Evolutionary conservation across 2,329 filamentous ascomycete genomes (phyloP), one percentile per base, ranked within the genome.

Genomic region (Aureobasidium sp.): DNA sequence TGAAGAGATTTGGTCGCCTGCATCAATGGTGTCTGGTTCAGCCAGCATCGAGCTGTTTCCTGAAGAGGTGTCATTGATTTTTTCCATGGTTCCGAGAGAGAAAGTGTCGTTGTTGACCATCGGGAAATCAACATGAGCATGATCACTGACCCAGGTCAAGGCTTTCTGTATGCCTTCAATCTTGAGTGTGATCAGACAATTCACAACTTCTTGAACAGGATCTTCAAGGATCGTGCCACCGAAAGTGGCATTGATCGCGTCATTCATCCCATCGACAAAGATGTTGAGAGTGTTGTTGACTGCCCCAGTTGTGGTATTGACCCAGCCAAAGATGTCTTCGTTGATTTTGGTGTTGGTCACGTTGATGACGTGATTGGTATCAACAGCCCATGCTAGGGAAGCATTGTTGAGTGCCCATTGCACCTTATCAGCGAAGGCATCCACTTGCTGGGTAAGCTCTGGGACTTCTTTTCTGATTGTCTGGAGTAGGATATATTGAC

Each of bases 111-210:
- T 87, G 30, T 84, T 80, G 64, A 97, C 85, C 59, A 83, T 75
- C 0, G 94, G 94, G 67, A 99, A 88, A 63, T 84, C 79, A 67
- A 99, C 82, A 64, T 94, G 84, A 3, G 94, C 91, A 71, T 97
- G 79, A 67, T 97, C 87, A 68, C 89, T 84, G 11, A 96, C 89
- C 93, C 93, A 99, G 0, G 90, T 96, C n/a, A 97, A 81, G 13
- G 89, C 94, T 70, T 89, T 87, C 73, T 97, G 85, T 66, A 99
- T 85, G 27, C 86, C 83, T 66, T 89, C 85, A 65, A 97, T 82
- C 78, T 97, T 97, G 70, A 96, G 81, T 8, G 87, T 85, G 66
- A 97, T 85, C n/a, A 97, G 80, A 71, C 94, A 97, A 70, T 90
- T 83, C 65, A 97, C 82, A 37, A 97, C 85, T 47, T 90, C 87